phyloP scores from a whole-genome alignment of 805 yeast genomes.

The Yamadazyma philogaea region DNA sequence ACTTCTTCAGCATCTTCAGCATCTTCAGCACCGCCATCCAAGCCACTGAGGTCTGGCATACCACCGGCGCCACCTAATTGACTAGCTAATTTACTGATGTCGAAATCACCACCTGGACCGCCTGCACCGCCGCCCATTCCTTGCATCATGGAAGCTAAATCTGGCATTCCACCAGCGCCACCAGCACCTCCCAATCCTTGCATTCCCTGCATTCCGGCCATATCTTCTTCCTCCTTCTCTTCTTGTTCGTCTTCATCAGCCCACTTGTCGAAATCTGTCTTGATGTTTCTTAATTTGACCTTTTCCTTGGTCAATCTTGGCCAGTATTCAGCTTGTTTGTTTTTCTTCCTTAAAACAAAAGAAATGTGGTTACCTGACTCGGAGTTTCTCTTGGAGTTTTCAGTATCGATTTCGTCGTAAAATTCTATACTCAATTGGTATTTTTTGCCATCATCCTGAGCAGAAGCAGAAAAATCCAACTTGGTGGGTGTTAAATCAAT shows the following conservation, averaged over 20 bases:
- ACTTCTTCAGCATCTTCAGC: constrained; percentile 21
- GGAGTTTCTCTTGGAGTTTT: constrained; percentile 53
- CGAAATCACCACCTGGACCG: constrained; percentile 25
- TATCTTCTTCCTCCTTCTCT: constrained; percentile 50
- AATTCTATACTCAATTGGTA: constrained; percentile 74
- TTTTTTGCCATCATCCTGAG: constrained; percentile 36
- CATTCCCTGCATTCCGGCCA: constrained; percentile 31
- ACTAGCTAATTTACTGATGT: constrained; percentile 38
- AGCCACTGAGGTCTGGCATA: constrained; percentile 14
- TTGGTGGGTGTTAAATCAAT: constrained; percentile 56
- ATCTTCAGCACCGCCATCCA: constrained; percentile 25
- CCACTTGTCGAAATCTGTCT: constrained; percentile 97
- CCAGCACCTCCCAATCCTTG: constrained; percentile 18
- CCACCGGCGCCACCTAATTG: constrained; percentile 44
- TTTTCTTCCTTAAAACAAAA: constrained; percentile 69
- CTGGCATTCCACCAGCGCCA: constrained; percentile 27
- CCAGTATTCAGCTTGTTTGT: constrained; percentile 77
- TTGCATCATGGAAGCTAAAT: constrained; percentile 22
- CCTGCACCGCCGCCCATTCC: constrained; percentile 29
- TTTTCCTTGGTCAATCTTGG: constrained; percentile 91
- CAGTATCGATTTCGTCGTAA: constrained; percentile 69
- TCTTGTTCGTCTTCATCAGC: constrained; percentile 98
- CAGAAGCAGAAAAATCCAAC: constrained; percentile 50
- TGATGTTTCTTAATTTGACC: constrained; percentile 71
- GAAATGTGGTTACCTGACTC: constrained; percentile 56